Evolutionary conservation across 805 yeast genomes (phyloP), one percentile per base, ranked within the genome.

Genomic region (Zygosaccharomyces pseudorouxii): DNA sequence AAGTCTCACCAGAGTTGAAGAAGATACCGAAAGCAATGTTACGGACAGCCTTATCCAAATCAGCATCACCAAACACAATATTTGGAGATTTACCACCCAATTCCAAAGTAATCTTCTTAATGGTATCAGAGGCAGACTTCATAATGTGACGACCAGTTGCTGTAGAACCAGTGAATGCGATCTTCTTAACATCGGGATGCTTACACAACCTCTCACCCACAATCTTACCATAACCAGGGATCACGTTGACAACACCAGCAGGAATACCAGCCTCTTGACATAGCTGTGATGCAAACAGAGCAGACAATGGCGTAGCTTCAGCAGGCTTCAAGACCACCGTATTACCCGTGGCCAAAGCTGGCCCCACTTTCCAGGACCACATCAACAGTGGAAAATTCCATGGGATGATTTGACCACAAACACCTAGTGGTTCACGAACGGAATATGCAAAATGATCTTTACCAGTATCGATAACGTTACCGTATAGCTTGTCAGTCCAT

Each of bases 361-460:
- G 95, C 53, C 89, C 90, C 55, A 88, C 73, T 63, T 87, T 87
- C 89, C 95, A 88, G 40, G 92, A 77, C 74, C 86, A 80, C 84
- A 87, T 85, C 72, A 88, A 76, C 63, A 87, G 74, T 56, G 96
- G 96, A 80, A 88, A 88, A 73, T 88, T 88, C 95, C 96, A 88
- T 59, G 96, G 95, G 62, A 86, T 87, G 59, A 88, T 84, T 66
- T 86, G 89, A 53, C 93, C 89, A 70, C 90, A 84, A 47, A 87
- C 95, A 67, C 95, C 96, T 57, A 85, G 73, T 53, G 96, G 95
- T 71, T 87, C 95, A 68, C 83, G 79, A 66, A 79, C 76, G 47
- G 86, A 78, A 70, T 81, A 82, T 56, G 75, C 76, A 63, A 84
- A 78, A 66, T 84, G 82, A 47, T 78, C 65, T 51, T 71, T 67